These are phyloP conservation scores for Colletotrichum incanum DNA, from an alignment of 2,329 filamentous ascomycete genomes.

Conservation along the genomic window DNA sequence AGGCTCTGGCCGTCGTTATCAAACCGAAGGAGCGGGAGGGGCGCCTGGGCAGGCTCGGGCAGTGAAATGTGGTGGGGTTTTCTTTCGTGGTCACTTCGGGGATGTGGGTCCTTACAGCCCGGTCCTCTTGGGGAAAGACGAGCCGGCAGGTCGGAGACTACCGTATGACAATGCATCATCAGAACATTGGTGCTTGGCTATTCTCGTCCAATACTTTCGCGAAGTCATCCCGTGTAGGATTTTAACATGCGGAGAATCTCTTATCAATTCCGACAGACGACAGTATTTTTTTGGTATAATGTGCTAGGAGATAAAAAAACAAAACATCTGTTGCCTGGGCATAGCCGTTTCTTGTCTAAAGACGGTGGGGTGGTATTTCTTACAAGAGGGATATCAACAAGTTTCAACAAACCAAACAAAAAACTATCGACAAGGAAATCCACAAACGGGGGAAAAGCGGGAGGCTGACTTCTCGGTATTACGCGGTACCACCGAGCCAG, in stretches of 20 bases:
- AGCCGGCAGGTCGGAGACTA: conserved; percentile 16
- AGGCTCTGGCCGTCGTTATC: conserved; percentile 31
- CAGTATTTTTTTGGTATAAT: conserved; percentile 16
- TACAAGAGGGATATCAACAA: conserved; percentile 42
- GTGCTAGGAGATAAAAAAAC: background rate
- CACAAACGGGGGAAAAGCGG: background rate
- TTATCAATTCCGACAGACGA: background rate
- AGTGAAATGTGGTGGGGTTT: background rate
- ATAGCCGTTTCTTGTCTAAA: conserved; percentile 8
- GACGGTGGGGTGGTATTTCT: conserved; percentile 24
- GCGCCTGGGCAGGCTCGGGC: background rate
- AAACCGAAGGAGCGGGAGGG: background rate
- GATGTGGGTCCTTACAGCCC: conserved; percentile 11
- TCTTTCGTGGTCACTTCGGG: background rate
- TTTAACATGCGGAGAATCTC: background rate
- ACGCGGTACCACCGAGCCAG: background rate
- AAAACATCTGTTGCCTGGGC: background rate
- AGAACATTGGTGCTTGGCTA: conserved; percentile 2
- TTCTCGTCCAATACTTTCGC: conserved; percentile 4
- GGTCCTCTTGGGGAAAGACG: background rate
- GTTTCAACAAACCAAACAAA: conserved; percentile 6
- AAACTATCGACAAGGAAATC: conserved; percentile 3
- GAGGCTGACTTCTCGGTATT: background rate
- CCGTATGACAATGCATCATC: conserved; percentile 14
- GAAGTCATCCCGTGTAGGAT: background rate